These are phyloP conservation scores for Leishmania turanica DNA, from an alignment of 208 protist species.

Conservation along the genomic window DNA sequence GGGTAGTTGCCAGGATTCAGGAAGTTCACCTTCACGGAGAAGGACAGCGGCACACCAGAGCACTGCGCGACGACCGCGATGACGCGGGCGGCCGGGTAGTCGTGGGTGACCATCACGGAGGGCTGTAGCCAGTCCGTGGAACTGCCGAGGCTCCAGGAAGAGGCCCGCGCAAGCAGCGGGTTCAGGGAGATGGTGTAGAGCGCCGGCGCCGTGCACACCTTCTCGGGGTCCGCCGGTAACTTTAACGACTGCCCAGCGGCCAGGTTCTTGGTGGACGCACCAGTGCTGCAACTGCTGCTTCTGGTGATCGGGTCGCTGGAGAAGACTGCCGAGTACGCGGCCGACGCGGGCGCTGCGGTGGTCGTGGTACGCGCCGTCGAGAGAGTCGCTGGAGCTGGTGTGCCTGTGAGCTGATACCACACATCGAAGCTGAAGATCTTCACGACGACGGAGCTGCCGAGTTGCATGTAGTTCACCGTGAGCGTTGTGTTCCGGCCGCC, in stretches of 20 bases:
- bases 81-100: conserved; percentile 24
- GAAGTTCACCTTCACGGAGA: conserved; percentile 38
- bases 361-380: not conserved
- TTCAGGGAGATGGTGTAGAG: conserved; percentile 46
- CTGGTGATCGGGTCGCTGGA: not conserved
- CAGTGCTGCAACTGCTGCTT: not conserved
- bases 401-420: conserved; percentile 38
- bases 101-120: conserved; percentile 24
- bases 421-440: conserved; percentile 57
- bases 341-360: not conserved
- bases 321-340: not conserved
- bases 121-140: conserved; percentile 18
- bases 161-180: conserved; percentile 21
- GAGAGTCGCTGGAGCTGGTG: not conserved
- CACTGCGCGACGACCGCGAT: conserved; percentile 70
- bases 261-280: not conserved
- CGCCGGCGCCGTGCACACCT: conserved; percentile 40
- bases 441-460: conserved; percentile 34
- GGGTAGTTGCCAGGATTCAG: conserved; percentile 20
- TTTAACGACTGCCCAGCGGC: not conserved
- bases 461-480: conserved; percentile 26
- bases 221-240: conserved; percentile 27
- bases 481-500: not conserved
- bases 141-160: conserved; percentile 26
- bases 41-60: conserved; percentile 43